Conservation (phyloP, 2,329 filamentous ascomycete genomes). For the Colletotrichum brevisporum region DNA sequence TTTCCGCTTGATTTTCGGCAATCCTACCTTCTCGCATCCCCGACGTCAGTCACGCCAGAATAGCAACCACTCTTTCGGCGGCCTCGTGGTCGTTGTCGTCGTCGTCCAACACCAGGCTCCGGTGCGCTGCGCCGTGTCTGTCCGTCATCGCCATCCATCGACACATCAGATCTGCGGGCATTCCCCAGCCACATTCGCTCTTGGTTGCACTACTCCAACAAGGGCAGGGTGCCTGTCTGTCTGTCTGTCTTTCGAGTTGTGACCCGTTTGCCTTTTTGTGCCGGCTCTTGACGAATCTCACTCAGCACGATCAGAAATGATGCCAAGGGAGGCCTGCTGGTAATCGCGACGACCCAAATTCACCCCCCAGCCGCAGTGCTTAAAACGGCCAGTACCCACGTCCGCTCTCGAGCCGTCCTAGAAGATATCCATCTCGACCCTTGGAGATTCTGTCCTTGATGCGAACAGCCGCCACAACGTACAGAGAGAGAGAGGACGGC, state of each 20-base stretch:
- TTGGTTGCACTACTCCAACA: constrained; percentile 22
- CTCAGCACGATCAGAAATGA: constrained; percentile 12
- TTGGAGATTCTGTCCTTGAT: constrained; percentile 13
- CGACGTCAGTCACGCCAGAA: constrained; percentile 24
- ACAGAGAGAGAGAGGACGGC: not conserved
- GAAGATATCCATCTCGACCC: constrained; percentile 4
- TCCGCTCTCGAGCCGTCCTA: not conserved
- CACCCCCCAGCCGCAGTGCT: constrained; percentile 9
- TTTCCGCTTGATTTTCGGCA: constrained; percentile 27
- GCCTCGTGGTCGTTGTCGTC: constrained; percentile 7
- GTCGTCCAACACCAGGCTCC: constrained; percentile 6
- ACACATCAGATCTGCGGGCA: constrained; percentile 31
- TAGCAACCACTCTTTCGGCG: constrained; percentile 2
- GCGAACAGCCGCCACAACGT: constrained; percentile 23
- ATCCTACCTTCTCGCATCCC: constrained; percentile 12
- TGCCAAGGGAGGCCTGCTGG: constrained; percentile 11
- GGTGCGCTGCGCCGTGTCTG: constrained; percentile 22
- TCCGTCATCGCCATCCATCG: constrained; percentile 28
- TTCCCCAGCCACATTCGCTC: constrained; percentile 33
- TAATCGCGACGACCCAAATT: constrained; percentile 7
- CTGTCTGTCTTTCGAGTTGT: constrained; percentile 6
- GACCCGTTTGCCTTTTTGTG: constrained; percentile 18
- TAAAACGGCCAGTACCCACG: constrained; percentile 7
- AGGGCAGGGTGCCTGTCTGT: constrained; percentile 9
- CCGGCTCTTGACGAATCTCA: constrained; percentile 18